Evolutionary conservation across 495 filamentous ascomycete species (phyloP), one percentile per base, ranked within the genome.

Genomic region (Aspergillus haitiensis): DNA sequence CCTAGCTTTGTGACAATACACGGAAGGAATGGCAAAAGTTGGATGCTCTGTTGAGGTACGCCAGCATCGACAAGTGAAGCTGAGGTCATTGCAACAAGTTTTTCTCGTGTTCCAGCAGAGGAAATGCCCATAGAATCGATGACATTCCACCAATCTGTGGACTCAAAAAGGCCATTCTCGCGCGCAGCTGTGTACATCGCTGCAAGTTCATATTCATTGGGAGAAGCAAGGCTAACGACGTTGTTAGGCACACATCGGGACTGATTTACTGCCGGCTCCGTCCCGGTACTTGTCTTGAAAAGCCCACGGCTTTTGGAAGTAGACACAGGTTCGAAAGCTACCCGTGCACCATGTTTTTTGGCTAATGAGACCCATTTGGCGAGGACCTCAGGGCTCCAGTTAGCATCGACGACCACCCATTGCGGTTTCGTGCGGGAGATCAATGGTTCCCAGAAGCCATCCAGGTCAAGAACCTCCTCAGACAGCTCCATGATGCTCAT

Each of bases 251-350:
- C 85, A 8, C 84, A 69, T 3, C 74, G 69, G 1, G 58, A 67
- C 27, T 66, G 64, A 49, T 53, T 74, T 58, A 75, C 70, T 9
- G 68, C 59, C 8, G 72, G 52, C 52, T 56, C 62, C 16, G 57
- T 40, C 53, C 55, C 67, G 27, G 56, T 44, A 47, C 56, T 58
- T 7, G 67, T 63, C 27, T 73, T 70, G 65, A 97, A 92, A 5
- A 97, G 72, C 4, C 86, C 78, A 8, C 81, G 74, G 7, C 90
- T 82, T 71, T 98, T 98, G 46, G 81, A 83, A 3, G 79, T 79
- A 3, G 91, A 94, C 9, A 97, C 95, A n/a, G 94, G 94, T 69
- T 98, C 94, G 63, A 93, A 95, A 13, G 87, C 87, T n/a, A 92
- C 79, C 3, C 78, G 75, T 7, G 84, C 79, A 13, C 75, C 74